phyloP scores from a whole-genome alignment of 202 grass and related monocot species.

The Carex arenaria region DNA sequence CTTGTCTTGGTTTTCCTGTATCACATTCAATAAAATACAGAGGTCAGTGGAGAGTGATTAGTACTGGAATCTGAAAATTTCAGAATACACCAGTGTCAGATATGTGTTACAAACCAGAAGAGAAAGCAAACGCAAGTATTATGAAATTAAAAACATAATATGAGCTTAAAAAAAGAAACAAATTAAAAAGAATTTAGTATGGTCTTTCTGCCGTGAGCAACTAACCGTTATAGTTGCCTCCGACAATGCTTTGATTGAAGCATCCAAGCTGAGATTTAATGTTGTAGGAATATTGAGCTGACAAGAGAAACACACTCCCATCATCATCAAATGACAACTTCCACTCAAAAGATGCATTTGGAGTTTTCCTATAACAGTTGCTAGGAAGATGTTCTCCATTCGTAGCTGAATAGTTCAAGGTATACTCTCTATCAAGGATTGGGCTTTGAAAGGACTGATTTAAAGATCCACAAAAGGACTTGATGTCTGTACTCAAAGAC shows the following conservation, averaged over 20 bases:
- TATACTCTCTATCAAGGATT: not conserved
- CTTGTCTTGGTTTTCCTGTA: not conserved
- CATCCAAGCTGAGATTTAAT: not conserved
- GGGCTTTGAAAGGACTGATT: not conserved
- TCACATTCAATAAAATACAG: not conserved
- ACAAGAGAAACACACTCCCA: not conserved
- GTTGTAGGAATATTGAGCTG: slow-evolving; percentile 11
- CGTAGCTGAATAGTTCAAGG: not conserved
- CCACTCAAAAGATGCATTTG: slow-evolving; percentile 13
- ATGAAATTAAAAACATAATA: not conserved
- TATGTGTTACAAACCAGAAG: not conserved
- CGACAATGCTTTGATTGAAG: not conserved
- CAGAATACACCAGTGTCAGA: not conserved
- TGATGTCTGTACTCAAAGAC: not conserved
- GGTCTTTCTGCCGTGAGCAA: not conserved
- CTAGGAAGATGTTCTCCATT: not conserved
- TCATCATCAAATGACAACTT: not conserved
- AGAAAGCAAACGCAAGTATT: not conserved
- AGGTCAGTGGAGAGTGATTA: not conserved
- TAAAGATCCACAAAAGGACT: not conserved
- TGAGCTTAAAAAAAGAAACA: not conserved
- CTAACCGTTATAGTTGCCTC: not conserved
- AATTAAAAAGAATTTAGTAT: not conserved
- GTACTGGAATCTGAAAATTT: not conserved
- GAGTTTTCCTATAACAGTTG: not conserved